Conservation (phyloP, 176 grass and related monocot genomes). For the Carex myosuroides region DNA sequence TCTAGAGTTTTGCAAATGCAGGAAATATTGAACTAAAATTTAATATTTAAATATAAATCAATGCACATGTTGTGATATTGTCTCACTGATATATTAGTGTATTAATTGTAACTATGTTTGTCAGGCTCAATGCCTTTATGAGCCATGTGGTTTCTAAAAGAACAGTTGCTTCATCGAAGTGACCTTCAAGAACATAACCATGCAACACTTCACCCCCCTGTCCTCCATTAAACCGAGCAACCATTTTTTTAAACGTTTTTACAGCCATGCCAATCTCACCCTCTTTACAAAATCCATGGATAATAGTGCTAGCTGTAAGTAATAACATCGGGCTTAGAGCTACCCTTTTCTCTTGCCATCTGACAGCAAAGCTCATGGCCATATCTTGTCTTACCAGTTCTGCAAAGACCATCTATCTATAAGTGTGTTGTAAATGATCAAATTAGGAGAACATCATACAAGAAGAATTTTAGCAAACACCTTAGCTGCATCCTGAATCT, state of each 20-base stretch:
- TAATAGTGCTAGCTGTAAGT: too few species aligned
- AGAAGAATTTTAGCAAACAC: neutral
- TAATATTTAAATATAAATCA: too few species aligned
- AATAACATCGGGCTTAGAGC: neutral
- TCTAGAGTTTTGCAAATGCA: too few species aligned
- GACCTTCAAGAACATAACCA: neutral
- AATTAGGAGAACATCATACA: neutral
- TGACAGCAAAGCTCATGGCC: neutral
- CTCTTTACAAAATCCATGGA: too few species aligned
- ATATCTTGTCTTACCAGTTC: neutral
- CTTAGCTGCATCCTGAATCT: neutral
- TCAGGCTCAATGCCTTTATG: neutral
- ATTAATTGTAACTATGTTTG: neutral
- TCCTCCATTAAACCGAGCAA: conserved; percentile 5
- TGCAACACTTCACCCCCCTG: neutral
- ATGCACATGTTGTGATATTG: too few species aligned
- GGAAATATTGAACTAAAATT: too few species aligned
- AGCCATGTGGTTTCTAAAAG: neutral
- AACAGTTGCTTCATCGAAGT: neutral
- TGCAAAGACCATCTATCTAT: neutral
- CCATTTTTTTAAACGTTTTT: neutral
- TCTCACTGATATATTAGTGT: too few species aligned
- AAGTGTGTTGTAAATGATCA: neutral
- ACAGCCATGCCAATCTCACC: too few species aligned
- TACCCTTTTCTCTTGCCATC: neutral